These are phyloP conservation scores for Paramecium caudatum DNA, from an alignment of 73 alveolate genomes.

Conservation along the genomic window DNA sequence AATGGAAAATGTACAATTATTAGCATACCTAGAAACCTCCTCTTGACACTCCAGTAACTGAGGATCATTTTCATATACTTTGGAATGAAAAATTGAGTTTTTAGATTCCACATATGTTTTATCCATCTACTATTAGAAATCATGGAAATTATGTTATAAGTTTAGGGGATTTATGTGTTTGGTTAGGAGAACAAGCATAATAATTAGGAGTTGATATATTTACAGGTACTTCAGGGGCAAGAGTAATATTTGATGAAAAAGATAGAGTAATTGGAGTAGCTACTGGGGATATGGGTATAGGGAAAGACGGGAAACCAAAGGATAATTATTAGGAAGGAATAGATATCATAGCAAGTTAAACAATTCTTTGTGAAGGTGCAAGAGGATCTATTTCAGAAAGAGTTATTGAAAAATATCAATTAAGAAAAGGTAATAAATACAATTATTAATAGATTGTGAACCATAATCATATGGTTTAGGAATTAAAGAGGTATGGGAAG, in stretches of 20 bases:
- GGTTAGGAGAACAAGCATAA: constrained; percentile 97
- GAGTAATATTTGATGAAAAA: constrained; percentile 72
- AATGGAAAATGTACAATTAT: constrained; percentile 64
- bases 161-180: constrained; percentile 90
- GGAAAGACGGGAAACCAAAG: constrained; percentile 86
- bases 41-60: constrained; percentile 89
- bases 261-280: constrained; percentile 91
- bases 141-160: constrained; percentile 93
- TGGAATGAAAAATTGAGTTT: constrained; percentile 75
- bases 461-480: constrained; percentile 94
- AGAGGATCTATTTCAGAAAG: constrained; percentile 93
- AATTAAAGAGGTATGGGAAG: constrained; percentile 94
- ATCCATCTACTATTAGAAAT: constrained; percentile 84
- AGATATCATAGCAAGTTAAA: constrained; percentile 88
- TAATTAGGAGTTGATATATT: constrained; percentile 93
- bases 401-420: constrained; percentile 79
- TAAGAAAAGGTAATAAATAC: constrained; percentile 61
- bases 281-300: constrained; percentile 93
- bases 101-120: constrained; percentile 82
- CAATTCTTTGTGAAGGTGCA: constrained; percentile 96
- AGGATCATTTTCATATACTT: constrained; percentile 88
- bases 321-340: constrained; percentile 81
- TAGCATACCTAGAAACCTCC: constrained; percentile 88
- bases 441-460: constrained; percentile 27
- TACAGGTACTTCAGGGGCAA: constrained; percentile 92